Base-by-base conservation (phyloP, 805 yeast species). In the Brettanomyces bruxellensis region DNA sequence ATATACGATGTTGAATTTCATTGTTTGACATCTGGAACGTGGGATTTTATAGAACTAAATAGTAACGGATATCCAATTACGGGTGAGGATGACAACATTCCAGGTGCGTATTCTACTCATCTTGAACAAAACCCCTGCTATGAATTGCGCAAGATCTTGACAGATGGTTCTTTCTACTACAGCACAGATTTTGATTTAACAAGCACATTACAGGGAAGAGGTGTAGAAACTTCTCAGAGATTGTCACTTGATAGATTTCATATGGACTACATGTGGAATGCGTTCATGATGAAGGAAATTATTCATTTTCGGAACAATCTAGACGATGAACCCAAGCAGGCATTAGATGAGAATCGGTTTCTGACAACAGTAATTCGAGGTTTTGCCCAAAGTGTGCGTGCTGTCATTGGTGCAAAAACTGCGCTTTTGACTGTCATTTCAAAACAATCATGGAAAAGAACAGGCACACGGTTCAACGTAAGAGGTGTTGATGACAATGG, bases 401-500 rank as follows among this genome's bases (percentile, higher is more conserved):
- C 79, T 0, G 49, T 55, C 9, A 51, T 69, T 40, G 66, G 63
- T 28, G 61, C 63, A 34, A 55, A 63, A 11, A 23, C 28, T 14
- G 80, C 75, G 14, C 62, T 75, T 2, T 64, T 90, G 49, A 84
- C 98, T 0, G 75, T 91, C 22, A 80, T 93, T 14, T 90, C 97
- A 1, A 85, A 93, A 55, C 98, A 91, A 62, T 85, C 95, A n/a
- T 93, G 98, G 88, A 82, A 82, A 60, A 71, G 98, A 48, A 99
- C 99, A 1, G 99, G 99, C 4, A 95, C 99, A 0, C 73, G 99
- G 55, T 93, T 79, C 65, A 86, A 87, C 62, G 90, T 95, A 4
- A 75, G 99, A 63, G 99, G 99, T 47, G 82, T 90, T 34, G 98
- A 93, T 64, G 98, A 89, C 60, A 87, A 86, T 49, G 95, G 96